Conservation (phyloP, 805 yeast genomes). For the Cyberlindnera xishuangbannaensis region DNA sequence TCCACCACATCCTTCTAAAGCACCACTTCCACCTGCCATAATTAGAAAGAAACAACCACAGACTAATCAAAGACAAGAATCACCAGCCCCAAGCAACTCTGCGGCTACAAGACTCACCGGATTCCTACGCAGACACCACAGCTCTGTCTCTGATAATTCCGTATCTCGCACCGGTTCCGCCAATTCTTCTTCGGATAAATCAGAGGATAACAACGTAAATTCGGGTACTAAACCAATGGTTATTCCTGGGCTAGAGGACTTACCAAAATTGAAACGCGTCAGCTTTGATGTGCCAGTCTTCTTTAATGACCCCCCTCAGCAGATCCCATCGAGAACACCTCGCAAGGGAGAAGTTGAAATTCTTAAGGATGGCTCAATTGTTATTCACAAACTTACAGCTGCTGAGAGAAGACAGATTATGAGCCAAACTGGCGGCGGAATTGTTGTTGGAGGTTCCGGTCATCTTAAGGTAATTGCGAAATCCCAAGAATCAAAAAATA, state of each 20-base stretch:
- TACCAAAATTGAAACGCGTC: conserved; percentile 51
- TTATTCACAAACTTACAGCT: conserved; percentile 48
- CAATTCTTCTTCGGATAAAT: conserved; percentile 1
- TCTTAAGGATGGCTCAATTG: conserved; percentile 45
- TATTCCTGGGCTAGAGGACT: conserved; percentile 37
- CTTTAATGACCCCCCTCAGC: conserved; percentile 86
- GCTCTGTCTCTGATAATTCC: conserved; percentile 5
- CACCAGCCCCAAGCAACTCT: conserved; percentile 1
- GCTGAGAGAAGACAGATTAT: conserved; percentile 44
- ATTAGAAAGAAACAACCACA: conserved; percentile 17
- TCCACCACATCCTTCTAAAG: conserved; percentile 44
- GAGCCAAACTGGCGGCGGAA: conserved; percentile 51
- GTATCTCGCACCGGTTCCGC: conserved; percentile 5
- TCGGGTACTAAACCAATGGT: conserved; percentile 11
- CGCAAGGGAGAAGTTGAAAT: conserved; percentile 76
- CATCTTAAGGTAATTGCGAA: conserved; percentile 41
- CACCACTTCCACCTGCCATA: conserved; percentile 46
- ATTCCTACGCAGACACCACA: conserved; percentile 10
- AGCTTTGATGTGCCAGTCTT: conserved; percentile 74
- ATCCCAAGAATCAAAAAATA: conserved; percentile 6
- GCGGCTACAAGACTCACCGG: conserved; percentile 9
- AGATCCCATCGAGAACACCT: conserved; percentile 83
- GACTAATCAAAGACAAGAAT: too few species aligned
- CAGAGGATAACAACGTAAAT: conserved; percentile 1
- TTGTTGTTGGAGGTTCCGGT: conserved; percentile 77